Evolutionary conservation across 1,139 yeast species (phyloP).

Genomic region (Yamadazyma songkhlaensis): DNA sequence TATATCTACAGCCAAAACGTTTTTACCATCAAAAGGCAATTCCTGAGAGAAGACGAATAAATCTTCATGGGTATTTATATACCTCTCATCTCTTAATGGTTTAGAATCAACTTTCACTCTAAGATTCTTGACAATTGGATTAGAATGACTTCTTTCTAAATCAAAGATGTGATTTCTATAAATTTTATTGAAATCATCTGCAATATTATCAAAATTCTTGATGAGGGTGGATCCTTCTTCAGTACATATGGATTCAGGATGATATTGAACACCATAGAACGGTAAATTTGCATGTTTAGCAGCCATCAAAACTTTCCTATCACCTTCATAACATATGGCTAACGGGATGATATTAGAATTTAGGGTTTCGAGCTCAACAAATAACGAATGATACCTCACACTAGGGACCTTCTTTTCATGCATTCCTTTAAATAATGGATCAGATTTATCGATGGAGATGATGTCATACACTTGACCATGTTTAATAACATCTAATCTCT

Average conservation of each 20-base stretch:
- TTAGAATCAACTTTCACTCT: conserved; percentile 8
- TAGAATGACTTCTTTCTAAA: not conserved
- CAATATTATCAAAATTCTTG: conserved; percentile 59
- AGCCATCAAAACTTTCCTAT: conserved; percentile 56
- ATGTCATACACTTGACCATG: conserved; percentile 84
- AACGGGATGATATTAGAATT: conserved; percentile 46
- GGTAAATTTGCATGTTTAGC: conserved; percentile 61
- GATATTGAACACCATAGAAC: conserved; percentile 93
- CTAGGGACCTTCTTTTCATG: conserved; percentile 44
- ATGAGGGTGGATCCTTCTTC: conserved; percentile 58
- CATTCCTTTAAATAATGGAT: conserved; percentile 30
- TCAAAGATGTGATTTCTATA: conserved; percentile 11
- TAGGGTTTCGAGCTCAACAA: conserved; percentile 36
- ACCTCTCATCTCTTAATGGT: conserved; percentile 9
- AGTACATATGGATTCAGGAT: conserved; percentile 94
- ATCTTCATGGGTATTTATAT: conserved; percentile 4
- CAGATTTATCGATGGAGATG: conserved; percentile 24
- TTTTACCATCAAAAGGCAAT: conserved; percentile 7
- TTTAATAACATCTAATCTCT: conserved; percentile 54
- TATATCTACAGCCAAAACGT: conserved; percentile 36
- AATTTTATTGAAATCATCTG: conserved; percentile 34
- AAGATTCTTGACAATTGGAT: conserved; percentile 1
- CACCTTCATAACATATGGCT: conserved; percentile 47
- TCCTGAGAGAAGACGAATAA: conserved; percentile 8
- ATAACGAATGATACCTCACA: conserved; percentile 88